A percentile compares a stretch with the other conserved stretches of the same genome.
Evolutionary conservation across 371 early-diverging fungal genomes (phyloP).

Genomic region (Sporodiniella umbellata): DNA sequence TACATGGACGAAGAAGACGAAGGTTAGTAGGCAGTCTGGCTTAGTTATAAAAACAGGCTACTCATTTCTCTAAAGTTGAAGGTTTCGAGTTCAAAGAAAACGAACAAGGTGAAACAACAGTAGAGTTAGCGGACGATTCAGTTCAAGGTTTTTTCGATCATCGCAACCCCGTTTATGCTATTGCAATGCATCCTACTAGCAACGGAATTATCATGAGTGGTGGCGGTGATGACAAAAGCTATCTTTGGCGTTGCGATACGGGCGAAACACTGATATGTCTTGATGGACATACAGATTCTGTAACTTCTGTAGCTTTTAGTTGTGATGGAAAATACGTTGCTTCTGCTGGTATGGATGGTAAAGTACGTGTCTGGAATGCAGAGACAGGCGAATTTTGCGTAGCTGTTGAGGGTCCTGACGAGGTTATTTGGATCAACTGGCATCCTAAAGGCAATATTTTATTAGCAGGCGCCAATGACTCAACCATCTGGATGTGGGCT

Average conservation of each 20-base stretch:
- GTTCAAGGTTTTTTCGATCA: slow-evolving; percentile 92
- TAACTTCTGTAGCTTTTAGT: slow-evolving; percentile 82
- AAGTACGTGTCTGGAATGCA: slow-evolving; percentile 79
- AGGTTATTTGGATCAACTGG: slow-evolving; percentile 86
- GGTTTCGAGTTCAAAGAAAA: slow-evolving; percentile 35
- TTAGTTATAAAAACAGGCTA: neutral
- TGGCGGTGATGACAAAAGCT: slow-evolving; percentile 93
- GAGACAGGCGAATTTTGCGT: slow-evolving; percentile 58
- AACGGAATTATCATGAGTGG: slow-evolving; percentile 70
- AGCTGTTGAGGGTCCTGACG: slow-evolving; percentile 87
- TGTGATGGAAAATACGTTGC: slow-evolving; percentile 84
- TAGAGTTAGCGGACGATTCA: slow-evolving; percentile 83
- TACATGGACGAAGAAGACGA: slow-evolving; percentile 41
- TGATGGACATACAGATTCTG: slow-evolving; percentile 84
- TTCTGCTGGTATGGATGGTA: slow-evolving; percentile 95
- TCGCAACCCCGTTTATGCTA: slow-evolving; percentile 85
- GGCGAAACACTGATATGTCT: slow-evolving; percentile 72
- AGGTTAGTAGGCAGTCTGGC: slow-evolving; percentile 10
- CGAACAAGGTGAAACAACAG: slow-evolving; percentile 55
- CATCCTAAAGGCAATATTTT: slow-evolving; percentile 93
- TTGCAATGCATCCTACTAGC: slow-evolving; percentile 81
- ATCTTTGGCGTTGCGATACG: slow-evolving; percentile 84
- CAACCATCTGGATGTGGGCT: slow-evolving; percentile 95
- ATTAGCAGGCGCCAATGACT: slow-evolving; percentile 84
- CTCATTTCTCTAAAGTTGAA: slow-evolving; percentile 3